Evolutionary conservation across 2,329 filamentous ascomycete genomes (phyloP).

Genomic region (Aspergillus intermedius): DNA sequence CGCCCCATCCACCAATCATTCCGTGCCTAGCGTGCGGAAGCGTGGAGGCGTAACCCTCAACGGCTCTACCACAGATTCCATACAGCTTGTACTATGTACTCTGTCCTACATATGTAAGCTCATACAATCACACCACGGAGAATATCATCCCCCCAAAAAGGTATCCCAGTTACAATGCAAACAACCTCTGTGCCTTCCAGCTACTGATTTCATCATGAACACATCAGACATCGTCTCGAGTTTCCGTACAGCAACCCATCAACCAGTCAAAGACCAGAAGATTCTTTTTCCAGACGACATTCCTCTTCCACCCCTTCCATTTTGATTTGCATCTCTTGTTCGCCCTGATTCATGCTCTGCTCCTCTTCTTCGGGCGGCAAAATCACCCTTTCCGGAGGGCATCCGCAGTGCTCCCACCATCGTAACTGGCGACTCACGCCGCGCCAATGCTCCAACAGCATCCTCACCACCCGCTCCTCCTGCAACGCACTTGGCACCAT

Average conservation of each 20-base stretch:
- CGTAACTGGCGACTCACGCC: slow-evolving; percentile 27
- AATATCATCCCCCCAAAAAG: neutral
- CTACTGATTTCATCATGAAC: neutral
- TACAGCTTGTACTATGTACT: no score
- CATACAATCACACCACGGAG: no score
- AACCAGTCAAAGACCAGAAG: no score
- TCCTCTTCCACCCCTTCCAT: neutral
- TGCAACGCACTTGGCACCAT: neutral
- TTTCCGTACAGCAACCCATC: no score
- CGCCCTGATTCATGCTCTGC: neutral
- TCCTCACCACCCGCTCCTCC: slow-evolving; percentile 19
- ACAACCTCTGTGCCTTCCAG: neutral
- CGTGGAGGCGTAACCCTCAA: no score
- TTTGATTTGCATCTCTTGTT: neutral
- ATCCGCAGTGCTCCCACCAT: slow-evolving; percentile 18
- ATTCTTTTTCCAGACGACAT: no score
- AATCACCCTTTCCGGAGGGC: neutral
- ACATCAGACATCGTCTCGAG: no score
- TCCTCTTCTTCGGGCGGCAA: slow-evolving; percentile 2
- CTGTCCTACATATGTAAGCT: no score
- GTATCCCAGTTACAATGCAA: neutral
- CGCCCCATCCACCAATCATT: neutral
- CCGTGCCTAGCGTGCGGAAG: no score
- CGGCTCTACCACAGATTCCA: no score
- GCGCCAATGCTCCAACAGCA: slow-evolving; percentile 33